A percentile compares a stretch with the other conserved stretches of the same genome.
phyloP scores from a whole-genome alignment of 306 rosid species.

The Inga oerstediana region DNA sequence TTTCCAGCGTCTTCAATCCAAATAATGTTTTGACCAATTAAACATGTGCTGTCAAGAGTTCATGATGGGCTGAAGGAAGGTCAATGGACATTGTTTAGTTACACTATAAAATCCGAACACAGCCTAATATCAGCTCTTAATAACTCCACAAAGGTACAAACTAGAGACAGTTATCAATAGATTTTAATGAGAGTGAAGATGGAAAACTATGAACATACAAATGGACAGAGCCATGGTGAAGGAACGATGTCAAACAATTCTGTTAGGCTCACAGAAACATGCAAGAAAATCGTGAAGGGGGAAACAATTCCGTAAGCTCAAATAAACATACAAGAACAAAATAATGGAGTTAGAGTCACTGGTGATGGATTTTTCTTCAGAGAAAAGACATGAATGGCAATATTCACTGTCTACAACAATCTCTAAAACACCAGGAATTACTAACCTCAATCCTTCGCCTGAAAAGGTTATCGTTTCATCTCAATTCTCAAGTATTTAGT shows the following conservation, averaged over 20 bases:
- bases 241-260: background rate
- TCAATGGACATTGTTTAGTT: background rate
- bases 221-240: constrained; percentile 5
- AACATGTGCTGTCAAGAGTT: background rate
- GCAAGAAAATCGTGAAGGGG: background rate
- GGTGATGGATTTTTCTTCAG: constrained; percentile 5
- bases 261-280: background rate
- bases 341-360: background rate
- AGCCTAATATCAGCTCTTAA: background rate
- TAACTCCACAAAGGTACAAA: background rate
- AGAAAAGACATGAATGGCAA: constrained; percentile 2
- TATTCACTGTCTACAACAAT: constrained; percentile 5
- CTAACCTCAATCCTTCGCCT: background rate
- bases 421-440: background rate
- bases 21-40: background rate
- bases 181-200: background rate
- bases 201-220: constrained; percentile 20
- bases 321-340: background rate
- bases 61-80: background rate
- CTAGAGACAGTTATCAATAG: constrained; percentile 1
- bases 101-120: background rate
- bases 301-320: background rate
- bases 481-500: constrained; percentile 1
- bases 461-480: background rate
- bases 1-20: background rate